Percentiles rank a stretch among this genome's conserved stretches.
phyloP scores from a whole-genome alignment of 768 basidiomycete species.

The Pholiota microspora region DNA sequence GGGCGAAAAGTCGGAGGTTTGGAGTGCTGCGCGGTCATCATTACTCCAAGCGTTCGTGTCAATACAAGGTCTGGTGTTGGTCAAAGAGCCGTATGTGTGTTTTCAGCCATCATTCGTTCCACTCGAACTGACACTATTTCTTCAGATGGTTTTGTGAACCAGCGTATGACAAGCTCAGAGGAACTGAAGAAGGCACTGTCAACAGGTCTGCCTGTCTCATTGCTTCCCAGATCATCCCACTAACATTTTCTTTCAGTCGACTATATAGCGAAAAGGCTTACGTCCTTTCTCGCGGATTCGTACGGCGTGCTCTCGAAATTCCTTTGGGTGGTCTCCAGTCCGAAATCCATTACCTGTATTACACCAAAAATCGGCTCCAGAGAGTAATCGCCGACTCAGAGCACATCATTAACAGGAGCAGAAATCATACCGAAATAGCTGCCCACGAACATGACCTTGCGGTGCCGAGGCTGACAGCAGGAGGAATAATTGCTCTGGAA shows the following conservation, averaged over 20 bases:
- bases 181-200: conserved; percentile 85
- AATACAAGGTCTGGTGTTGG: conserved; percentile 90
- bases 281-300: conserved; percentile 85
- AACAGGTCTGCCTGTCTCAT: conserved; percentile 55
- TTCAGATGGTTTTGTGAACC: conserved; percentile 88
- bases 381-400: conserved; percentile 68
- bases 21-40: conserved; percentile 83
- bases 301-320: conserved; percentile 83
- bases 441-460: conserved; percentile 43
- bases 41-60: conserved; percentile 91
- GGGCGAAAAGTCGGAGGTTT: conserved; percentile 84
- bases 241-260: conserved; percentile 50
- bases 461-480: conserved; percentile 74
- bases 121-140: conserved; percentile 3
- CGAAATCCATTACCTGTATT: conserved; percentile 77
- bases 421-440: conserved; percentile 24
- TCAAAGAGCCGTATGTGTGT: conserved; percentile 91
- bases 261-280: conserved; percentile 93
- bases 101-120: conserved; percentile 14
- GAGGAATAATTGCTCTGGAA: conserved; percentile 76
- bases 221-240: neutral
- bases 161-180: conserved; percentile 88
- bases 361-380: conserved; percentile 56
- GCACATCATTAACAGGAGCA: conserved; percentile 69
- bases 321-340: conserved; percentile 68